Evolutionary conservation across 73 alveolate genomes (phyloP).

Genomic region (Effrenium voratum): DNA sequence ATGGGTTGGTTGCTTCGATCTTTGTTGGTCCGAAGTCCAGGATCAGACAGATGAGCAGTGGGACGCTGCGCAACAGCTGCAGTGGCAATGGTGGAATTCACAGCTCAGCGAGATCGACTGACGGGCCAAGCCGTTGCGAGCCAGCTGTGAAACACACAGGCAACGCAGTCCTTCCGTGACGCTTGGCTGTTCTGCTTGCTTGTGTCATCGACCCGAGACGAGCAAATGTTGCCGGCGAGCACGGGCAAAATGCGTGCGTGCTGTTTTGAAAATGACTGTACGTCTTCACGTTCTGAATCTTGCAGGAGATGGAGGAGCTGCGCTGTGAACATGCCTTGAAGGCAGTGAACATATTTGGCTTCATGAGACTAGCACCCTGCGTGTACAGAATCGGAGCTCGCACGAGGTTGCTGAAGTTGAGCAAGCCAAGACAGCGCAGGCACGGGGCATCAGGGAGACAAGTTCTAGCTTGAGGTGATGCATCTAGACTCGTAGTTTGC

Average conservation of each 20-base stretch:
- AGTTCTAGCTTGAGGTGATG: too few relatives aligned
- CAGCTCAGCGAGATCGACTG: constrained; percentile 87
- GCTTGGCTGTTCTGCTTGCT: neutral
- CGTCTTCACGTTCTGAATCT: too few relatives aligned
- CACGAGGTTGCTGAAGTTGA: constrained; percentile 77
- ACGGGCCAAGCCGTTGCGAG: neutral
- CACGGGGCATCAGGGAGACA: too few relatives aligned
- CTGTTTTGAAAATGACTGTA: too few relatives aligned
- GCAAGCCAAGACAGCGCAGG: constrained; percentile 83
- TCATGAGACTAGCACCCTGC: too few relatives aligned
- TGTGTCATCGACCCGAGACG: neutral
- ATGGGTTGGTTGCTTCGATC: neutral
- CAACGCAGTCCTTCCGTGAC: neutral
- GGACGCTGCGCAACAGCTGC: constrained; percentile 16
- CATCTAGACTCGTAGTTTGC: too few relatives aligned
- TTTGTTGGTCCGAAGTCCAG: neutral
- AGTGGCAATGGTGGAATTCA: constrained; percentile 85
- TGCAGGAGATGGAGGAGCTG: constrained; percentile 72
- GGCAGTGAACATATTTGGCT: neutral
- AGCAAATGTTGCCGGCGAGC: neutral
- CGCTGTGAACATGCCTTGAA: constrained; percentile 79
- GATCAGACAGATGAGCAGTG: constrained; percentile 28
- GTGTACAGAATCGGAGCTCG: too few relatives aligned
- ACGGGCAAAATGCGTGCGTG: too few relatives aligned
- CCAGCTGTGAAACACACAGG: neutral